Conservation (phyloP, 345 rosid species). For the Alliaria petiolata region DNA sequence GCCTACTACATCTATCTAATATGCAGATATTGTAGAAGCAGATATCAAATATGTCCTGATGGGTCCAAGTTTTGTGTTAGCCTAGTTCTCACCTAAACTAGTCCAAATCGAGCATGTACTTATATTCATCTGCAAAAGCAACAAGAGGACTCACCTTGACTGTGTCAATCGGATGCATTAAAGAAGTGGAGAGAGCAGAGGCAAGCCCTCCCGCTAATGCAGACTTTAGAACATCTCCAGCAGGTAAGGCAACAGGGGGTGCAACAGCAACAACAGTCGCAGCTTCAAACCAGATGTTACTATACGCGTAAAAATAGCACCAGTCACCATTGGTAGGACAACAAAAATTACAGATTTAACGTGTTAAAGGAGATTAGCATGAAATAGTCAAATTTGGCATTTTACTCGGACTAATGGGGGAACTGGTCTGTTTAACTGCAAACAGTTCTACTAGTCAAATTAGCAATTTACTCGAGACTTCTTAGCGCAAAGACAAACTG, state of each 20-base stretch:
- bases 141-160: conserved; percentile 53
- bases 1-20: not conserved
- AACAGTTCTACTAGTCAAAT: not conserved
- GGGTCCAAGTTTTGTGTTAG: not conserved
- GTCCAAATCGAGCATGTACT: not conserved
- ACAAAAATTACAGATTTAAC: not conserved
- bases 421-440: not conserved
- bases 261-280: conserved; percentile 97
- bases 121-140: conserved; percentile 6
- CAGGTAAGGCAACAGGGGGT: conserved; percentile 81
- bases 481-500: not conserved
- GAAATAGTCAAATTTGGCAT: not conserved
- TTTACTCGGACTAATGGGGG: not conserved
- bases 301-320: conserved; percentile 26
- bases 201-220: conserved; percentile 99
- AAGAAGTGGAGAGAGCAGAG: conserved; percentile 79
- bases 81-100: not conserved
- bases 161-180: conserved; percentile 91
- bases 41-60: not conserved
- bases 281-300: conserved; percentile 97
- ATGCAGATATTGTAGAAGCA: too few relatives aligned
- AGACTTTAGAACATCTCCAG: conserved; percentile 87
- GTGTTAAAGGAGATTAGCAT: not conserved
- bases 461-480: not conserved
- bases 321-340: conserved; percentile 4